Base-by-base conservation (phyloP, 1,139 yeast species). In the Nakaseomyces glabratus region DNA sequence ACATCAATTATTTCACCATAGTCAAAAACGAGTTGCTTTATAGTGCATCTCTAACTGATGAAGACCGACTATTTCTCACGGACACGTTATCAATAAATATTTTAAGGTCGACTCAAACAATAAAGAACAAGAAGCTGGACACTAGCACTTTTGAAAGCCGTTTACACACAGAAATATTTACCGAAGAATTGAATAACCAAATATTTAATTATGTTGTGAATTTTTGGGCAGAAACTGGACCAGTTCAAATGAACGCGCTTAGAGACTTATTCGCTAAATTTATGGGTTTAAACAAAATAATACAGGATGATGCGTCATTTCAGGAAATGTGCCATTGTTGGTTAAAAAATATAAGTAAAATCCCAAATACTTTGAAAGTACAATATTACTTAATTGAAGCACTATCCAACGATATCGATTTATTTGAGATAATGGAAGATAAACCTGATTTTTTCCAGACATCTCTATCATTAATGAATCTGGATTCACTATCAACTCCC, bases 181-280 rank as follows among this genome's bases (percentile, higher is more conserved):
- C 44, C 0, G 41, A 45, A 8, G 52, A 56, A 2, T 58, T 51
- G 12, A 57, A 66, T 4, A 56, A 63, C 26, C 51, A 49, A 16
- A 44, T 76, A 2, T 76, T 77, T 48, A 63, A 63, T 22, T 78
- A 71, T 50, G 68, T 80, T 7, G 59, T 78, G 32, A 85, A 76
- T 44, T 76, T 73, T 48, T 75, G 86, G 75, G 75, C 74, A 35
- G 82, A 76, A 35, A 71, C 84, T 1, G 76, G 81, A 4, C 75
- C 82, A 1, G 76, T 93, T 0, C 58, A 82, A 22, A 74, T 78
- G 5, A 81, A 78, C 45, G 78, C 93, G 0, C 57, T 82, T 35
- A 68, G 66, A 37, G 81, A 75, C 25, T 52, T 84, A 24, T 67
- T 82, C 35, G 45, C 57, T 3, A 80, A 78, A 44, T 49, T 77